Conservation (phyloP, 2,329 filamentous ascomycete species). For the Neofusicoccum parvum region DNA sequence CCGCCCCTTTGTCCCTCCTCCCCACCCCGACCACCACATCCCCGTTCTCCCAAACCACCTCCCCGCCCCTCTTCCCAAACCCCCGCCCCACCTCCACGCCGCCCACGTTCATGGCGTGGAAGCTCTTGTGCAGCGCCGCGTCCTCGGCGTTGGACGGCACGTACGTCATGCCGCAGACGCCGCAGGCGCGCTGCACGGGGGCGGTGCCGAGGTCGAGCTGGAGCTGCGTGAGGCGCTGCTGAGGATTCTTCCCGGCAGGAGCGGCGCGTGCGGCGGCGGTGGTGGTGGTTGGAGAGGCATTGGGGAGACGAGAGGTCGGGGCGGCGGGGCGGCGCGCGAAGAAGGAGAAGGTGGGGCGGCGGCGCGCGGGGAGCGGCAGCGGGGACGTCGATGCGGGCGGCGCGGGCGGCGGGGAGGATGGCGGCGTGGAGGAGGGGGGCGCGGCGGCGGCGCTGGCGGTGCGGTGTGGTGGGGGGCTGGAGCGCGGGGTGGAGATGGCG, state of each 20-base stretch:
- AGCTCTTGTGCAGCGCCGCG: conserved; percentile 63
- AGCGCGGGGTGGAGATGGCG: conserved; percentile 24
- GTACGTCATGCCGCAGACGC: conserved; percentile 67
- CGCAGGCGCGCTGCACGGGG: conserved; percentile 59
- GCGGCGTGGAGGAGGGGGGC: conserved; percentile 3
- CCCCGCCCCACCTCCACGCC: conserved; percentile 64
- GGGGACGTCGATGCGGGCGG: conserved; percentile 47
- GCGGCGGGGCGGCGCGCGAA: conserved; percentile 36
- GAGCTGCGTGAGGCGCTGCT: conserved; percentile 56
- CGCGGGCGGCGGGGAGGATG: conserved; percentile 48
- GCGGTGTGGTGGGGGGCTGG: conserved; percentile 29
- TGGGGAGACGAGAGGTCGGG: background rate
- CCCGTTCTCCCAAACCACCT: conserved; percentile 49
- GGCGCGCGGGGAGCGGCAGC: conserved; percentile 42
- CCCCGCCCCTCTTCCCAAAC: conserved; percentile 54
- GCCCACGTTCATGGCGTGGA: conserved; percentile 62
- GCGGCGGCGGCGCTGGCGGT: background rate
- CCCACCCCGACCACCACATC: conserved; percentile 62
- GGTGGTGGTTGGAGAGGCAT: background rate
- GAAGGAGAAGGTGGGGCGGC: conserved; percentile 51
- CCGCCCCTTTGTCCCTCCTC: conserved; percentile 53
- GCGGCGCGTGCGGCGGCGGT: background rate
- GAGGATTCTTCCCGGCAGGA: no score
- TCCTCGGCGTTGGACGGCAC: conserved; percentile 64
- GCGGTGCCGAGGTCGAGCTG: conserved; percentile 61